These are phyloP conservation scores for Aspergillus sp. DNA, from an alignment of 2,329 filamentous ascomycete genomes.

Conservation along the genomic window DNA sequence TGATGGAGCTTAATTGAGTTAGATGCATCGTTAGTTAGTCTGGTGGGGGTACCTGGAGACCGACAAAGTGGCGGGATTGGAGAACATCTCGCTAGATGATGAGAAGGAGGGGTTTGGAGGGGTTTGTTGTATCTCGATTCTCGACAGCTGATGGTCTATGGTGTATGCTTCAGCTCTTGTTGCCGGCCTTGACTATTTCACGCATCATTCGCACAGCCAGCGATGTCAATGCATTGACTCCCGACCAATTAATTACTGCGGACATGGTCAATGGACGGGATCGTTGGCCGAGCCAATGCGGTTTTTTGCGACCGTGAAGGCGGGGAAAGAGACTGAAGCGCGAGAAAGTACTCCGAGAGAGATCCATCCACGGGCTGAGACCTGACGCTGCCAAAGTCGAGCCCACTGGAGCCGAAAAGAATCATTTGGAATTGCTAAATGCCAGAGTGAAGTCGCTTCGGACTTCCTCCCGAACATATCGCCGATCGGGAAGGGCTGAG, in stretches of 20 bases:
- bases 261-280: neutral
- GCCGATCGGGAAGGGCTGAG: neutral
- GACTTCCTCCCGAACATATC: neutral
- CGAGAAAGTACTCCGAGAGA: too few relatives aligned
- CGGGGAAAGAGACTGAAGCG: neutral
- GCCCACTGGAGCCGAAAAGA: neutral
- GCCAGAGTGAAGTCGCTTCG: too few relatives aligned
- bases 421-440: neutral
- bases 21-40: neutral
- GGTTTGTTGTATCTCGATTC: neutral
- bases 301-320: neutral
- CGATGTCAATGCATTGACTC: neutral
- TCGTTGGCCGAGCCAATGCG: neutral
- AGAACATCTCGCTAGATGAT: neutral
- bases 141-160: neutral
- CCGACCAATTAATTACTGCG: neutral
- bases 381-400: too few relatives aligned
- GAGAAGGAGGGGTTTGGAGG: neutral
- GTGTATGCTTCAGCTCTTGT: neutral
- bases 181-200: neutral
- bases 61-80: neutral
- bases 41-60: neutral
- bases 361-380: too few relatives aligned
- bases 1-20: neutral
- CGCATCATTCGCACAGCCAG: neutral